phyloP scores from a whole-genome alignment of 2,329 filamentous ascomycete species.

The Aspergillus cejpii region DNA sequence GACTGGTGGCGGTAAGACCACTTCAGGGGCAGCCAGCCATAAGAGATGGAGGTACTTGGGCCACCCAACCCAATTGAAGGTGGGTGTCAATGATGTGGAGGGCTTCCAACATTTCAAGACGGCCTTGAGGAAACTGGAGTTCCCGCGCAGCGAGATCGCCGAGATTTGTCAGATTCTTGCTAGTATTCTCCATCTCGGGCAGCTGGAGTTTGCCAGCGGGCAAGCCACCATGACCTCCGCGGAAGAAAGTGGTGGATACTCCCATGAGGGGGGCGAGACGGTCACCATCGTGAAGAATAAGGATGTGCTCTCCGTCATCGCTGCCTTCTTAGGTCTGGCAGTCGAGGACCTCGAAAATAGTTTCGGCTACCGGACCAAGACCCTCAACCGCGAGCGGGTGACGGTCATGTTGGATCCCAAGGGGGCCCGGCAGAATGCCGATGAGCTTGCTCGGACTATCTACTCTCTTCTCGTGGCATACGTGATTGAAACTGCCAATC shows the following conservation, averaged over 20 bases:
- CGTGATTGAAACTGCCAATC: slow-evolving; percentile 87
- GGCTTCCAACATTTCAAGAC: slow-evolving; percentile 98
- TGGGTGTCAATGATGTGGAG: slow-evolving; percentile 91
- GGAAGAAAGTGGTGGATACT: slow-evolving; percentile 93
- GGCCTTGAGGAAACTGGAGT: slow-evolving; percentile 86
- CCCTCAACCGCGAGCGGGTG: slow-evolving; percentile 91
- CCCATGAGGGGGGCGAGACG: slow-evolving; percentile 83
- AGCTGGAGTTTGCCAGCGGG: slow-evolving; percentile 84
- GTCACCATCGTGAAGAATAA: slow-evolving; percentile 89
- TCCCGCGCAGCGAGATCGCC: slow-evolving; percentile 85
- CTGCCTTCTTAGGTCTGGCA: slow-evolving; percentile 87
- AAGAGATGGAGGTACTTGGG: slow-evolving; percentile 95
- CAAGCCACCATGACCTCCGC: slow-evolving; percentile 70
- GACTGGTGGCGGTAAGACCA: too few relatives aligned
- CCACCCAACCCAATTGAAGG: slow-evolving; percentile 92
- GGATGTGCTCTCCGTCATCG: slow-evolving; percentile 75
- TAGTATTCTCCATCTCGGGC: slow-evolving; percentile 91
- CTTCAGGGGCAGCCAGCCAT: slow-evolving; percentile 50
- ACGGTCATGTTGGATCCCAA: slow-evolving; percentile 94
- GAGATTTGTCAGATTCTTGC: slow-evolving; percentile 95
- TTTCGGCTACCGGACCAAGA: slow-evolving; percentile 93
- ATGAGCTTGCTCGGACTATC: slow-evolving; percentile 85
- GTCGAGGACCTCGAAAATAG: slow-evolving; percentile 76
- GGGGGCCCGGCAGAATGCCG: slow-evolving; percentile 83
- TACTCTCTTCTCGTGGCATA: slow-evolving; percentile 93